phyloP scores from a whole-genome alignment of 2,329 filamentous ascomycete species.

The Passalora sequoiae region DNA sequence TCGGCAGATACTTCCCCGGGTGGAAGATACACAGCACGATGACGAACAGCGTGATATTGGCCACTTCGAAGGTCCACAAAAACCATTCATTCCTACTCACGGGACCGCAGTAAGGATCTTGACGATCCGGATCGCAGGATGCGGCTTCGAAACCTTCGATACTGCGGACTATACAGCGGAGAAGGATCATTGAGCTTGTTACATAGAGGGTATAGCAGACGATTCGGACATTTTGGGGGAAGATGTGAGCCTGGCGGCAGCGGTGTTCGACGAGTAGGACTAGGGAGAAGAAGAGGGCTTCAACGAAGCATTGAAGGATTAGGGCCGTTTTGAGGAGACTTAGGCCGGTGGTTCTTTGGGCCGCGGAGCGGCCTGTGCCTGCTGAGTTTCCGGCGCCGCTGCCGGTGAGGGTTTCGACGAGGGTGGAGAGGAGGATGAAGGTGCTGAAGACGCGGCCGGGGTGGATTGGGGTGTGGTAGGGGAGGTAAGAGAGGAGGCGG shows the following conservation, averaged over 20 bases:
- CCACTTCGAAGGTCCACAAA: constrained; percentile 52
- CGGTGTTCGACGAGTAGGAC: constrained; percentile 42
- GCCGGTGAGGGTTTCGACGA: constrained; percentile 49
- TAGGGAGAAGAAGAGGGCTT: constrained; percentile 46
- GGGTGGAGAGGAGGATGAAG: constrained; percentile 50
- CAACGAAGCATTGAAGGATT: constrained; percentile 48
- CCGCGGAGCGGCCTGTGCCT: constrained; percentile 37
- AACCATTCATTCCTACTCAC: constrained; percentile 46
- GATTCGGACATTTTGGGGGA: constrained; percentile 41
- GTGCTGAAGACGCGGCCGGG: constrained; percentile 56
- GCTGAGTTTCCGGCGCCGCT: constrained; percentile 47
- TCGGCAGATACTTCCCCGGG: constrained; percentile 47
- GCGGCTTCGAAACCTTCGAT: constrained; percentile 43
- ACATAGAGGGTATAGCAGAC: constrained; percentile 46
- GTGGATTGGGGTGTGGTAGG: constrained; percentile 54
- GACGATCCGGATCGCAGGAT: constrained; percentile 13
- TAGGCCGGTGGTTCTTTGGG: constrained; percentile 40
- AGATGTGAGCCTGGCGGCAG: constrained; percentile 35
- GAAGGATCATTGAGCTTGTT: constrained; percentile 45
- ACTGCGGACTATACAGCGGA: constrained; percentile 50
- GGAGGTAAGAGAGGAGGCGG: constrained; percentile 57
- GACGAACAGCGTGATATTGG: constrained; percentile 50
- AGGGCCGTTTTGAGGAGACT: constrained; percentile 48
- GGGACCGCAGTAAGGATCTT: constrained; percentile 30
- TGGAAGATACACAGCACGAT: constrained; percentile 50